phyloP scores from a whole-genome alignment of 371 early-diverging fungal species.

The Coemansia sp. region DNA sequence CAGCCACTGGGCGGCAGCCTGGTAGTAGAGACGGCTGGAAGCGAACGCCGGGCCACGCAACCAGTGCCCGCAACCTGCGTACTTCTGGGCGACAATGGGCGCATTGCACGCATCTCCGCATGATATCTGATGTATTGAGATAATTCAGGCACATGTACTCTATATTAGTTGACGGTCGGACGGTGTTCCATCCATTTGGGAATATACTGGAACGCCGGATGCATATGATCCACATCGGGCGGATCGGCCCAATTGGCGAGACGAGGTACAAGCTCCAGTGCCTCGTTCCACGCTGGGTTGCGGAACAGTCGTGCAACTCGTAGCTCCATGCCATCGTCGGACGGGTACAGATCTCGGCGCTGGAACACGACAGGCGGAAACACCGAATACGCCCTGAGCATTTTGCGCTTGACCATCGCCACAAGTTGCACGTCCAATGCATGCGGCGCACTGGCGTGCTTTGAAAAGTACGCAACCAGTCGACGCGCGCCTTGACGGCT shows the following conservation, averaged over 20 bases:
- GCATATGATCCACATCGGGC: slow-evolving; percentile 18
- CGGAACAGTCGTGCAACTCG: slow-evolving; percentile 18
- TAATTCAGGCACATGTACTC: neutral
- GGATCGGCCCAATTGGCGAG: slow-evolving; percentile 36
- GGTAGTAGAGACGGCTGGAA: slow-evolving; percentile 19
- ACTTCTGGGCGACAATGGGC: slow-evolving; percentile 22
- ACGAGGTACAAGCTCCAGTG: slow-evolving; percentile 16
- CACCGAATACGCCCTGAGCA: slow-evolving; percentile 27
- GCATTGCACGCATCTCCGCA: slow-evolving; percentile 17
- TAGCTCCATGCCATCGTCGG: slow-evolving; percentile 43
- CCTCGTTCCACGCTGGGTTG: slow-evolving; percentile 41
- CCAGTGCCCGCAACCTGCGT: slow-evolving; percentile 25
- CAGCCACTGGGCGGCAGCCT: slow-evolving; percentile 47
- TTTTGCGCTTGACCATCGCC: slow-evolving; percentile 32
- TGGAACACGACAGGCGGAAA: slow-evolving; percentile 43
- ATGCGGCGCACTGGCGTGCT: slow-evolving; percentile 8
- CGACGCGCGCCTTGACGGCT: slow-evolving; percentile 37
- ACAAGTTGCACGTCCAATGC: slow-evolving; percentile 41
- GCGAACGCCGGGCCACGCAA: slow-evolving; percentile 17
- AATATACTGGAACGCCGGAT: slow-evolving; percentile 31
- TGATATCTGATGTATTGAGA: neutral
- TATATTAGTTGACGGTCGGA: slow-evolving; percentile 7
- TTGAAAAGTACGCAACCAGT: slow-evolving; percentile 34
- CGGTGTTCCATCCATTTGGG: slow-evolving; percentile 43
- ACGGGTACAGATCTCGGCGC: slow-evolving; percentile 45